These are phyloP conservation scores for Salinomyces thailandicus DNA, from an alignment of 2,329 filamentous ascomycete genomes.

Conservation along the genomic window DNA sequence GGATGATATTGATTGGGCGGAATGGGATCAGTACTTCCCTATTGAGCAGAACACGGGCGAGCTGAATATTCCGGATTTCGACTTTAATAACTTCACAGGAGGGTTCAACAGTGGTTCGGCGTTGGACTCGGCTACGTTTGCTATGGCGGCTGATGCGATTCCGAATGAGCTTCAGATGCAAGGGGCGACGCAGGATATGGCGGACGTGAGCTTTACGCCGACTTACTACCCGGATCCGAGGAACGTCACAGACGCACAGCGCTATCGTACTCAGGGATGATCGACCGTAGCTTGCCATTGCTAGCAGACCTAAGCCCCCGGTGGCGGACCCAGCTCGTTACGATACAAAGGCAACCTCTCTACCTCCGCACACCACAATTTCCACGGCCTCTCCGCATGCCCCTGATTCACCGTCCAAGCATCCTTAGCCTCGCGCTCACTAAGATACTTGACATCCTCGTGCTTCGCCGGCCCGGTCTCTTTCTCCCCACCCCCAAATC, in stretches of 20 bases:
- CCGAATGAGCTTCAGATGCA: not conserved
- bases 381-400: conserved; percentile 31
- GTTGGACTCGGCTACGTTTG: conserved; percentile 8
- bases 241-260: not conserved
- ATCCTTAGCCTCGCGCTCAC: conserved; percentile 32
- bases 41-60: conserved; percentile 26
- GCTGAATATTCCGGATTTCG: conserved; percentile 25
- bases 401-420: conserved; percentile 28
- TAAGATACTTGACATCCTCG: conserved; percentile 33
- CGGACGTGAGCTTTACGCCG: conserved; percentile 11
- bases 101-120: conserved; percentile 4
- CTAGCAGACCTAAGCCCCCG: conserved; percentile 1
- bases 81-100: conserved; percentile 24
- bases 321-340: conserved; percentile 22
- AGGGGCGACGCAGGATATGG: conserved; percentile 7
- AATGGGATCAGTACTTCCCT: conserved; percentile 38
- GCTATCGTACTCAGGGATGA: too few relatives aligned
- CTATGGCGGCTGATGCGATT: conserved; percentile 4
- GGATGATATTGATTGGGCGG: conserved; percentile 53
- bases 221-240: conserved; percentile 4
- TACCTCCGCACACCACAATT: conserved; percentile 35
- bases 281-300: too few relatives aligned
- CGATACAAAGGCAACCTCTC: conserved; percentile 29
- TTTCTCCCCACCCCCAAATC: conserved; percentile 31
- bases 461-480: conserved; percentile 31